Evolutionary conservation across 2,329 filamentous ascomycete species (phyloP), one percentile per base, ranked within the genome.

Genomic region (Talaromyces sp.): DNA sequence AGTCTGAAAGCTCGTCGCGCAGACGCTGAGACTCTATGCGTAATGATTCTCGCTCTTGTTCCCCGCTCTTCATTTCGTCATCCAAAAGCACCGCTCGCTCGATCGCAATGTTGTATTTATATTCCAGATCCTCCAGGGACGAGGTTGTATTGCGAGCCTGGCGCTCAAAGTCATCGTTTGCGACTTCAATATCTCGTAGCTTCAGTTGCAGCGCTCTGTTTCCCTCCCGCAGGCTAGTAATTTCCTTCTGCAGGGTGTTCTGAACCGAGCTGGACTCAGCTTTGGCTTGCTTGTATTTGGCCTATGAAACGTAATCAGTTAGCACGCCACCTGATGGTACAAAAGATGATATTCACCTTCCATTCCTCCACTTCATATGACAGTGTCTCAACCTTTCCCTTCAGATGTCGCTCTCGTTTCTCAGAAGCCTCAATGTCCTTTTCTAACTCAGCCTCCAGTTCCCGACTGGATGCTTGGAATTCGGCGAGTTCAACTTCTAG

Each of bases 101-200:
- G 71, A 99, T 96, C 4, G 93, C 88, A 64, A 96, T 87, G 76
- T 97, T 98, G 79, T 95, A 97, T 79, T 98, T 99, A 68, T 91
- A 94, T 80, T 99, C 95, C 78, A 99, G 84, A 75, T 99, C 95
- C 80, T 99, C 95, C 68, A 98, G 86, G 60, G 94, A 97, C 52
- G 93, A 97, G 41, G 92, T 93, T 33, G 94, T 97, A 78, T 97
- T 95, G 71, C 95, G 89, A 70, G 95, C 94, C 81, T 98, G 94
- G 70, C 93, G 89, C 82, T 99, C 95, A 75, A 94, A 97, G 78
- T 99, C 95, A 83, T 99, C 95, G 80, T 98, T 99, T 76, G 91
- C 92, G 63, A 99, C 95, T 79, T 99, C 95, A 71, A 94, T 97
- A 77, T 99, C 95, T 70, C 95, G 89, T 65, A 99, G 82, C 78